phyloP scores from a whole-genome alignment of 164 flowering plant species.

The Dillenia suffruticosa region DNA sequence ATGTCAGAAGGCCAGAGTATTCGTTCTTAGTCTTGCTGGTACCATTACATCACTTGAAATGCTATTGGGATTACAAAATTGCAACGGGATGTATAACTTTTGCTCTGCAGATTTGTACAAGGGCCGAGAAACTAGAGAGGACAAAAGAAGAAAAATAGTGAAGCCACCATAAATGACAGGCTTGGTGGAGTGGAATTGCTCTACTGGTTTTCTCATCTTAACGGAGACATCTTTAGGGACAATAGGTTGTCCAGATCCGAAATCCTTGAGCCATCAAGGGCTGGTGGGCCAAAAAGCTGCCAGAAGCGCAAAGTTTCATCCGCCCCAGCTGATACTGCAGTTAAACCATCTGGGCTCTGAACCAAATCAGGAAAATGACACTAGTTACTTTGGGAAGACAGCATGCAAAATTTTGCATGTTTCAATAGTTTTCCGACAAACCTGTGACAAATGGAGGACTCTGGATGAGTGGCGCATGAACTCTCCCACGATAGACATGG shows the following conservation, averaged over 20 bases:
- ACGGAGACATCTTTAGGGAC: slow-evolving; percentile 31
- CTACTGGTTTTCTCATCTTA: slow-evolving; percentile 25
- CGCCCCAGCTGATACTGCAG: slow-evolving; percentile 43
- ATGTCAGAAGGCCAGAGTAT: too few relatives aligned
- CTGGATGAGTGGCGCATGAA: slow-evolving; percentile 26
- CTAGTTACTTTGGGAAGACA: background rate
- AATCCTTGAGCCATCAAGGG: slow-evolving; percentile 5
- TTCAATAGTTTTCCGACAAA: slow-evolving; percentile 5
- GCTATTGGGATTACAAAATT: too few relatives aligned
- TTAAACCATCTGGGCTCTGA: slow-evolving; percentile 59
- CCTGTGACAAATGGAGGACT: slow-evolving; percentile 51
- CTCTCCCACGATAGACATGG: slow-evolving; percentile 38
- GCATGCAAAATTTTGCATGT: background rate
- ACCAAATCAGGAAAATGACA: background rate
- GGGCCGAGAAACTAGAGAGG: too few relatives aligned
- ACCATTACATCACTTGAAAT: too few relatives aligned
- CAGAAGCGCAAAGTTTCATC: slow-evolving; percentile 56
- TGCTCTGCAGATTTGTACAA: too few relatives aligned
- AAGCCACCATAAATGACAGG: too few relatives aligned
- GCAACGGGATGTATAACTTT: too few relatives aligned
- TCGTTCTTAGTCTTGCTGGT: too few relatives aligned
- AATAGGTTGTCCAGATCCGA: slow-evolving; percentile 29
- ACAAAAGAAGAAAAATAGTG: too few relatives aligned
- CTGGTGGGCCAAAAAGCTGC: slow-evolving; percentile 41
- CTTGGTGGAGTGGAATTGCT: too few relatives aligned